Conservation (phyloP, 2,329 filamentous ascomycete species). For the Talaromyces sp. region DNA sequence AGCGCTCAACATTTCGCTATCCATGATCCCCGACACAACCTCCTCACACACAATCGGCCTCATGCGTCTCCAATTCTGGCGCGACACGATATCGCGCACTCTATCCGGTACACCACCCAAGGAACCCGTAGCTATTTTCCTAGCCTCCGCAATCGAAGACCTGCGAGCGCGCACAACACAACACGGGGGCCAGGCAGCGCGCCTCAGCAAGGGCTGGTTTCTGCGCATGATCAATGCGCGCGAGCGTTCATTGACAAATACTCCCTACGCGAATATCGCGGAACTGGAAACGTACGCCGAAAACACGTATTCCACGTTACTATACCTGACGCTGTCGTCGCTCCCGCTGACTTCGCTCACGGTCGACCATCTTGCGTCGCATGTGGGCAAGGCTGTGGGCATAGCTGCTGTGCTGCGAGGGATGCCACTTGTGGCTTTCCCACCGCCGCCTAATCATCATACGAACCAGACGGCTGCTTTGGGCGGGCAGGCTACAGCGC, state of each 20-base stretch:
- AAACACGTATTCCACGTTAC: slow-evolving; percentile 86
- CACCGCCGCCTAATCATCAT: slow-evolving; percentile 55
- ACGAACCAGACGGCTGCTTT: slow-evolving; percentile 42
- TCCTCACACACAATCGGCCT: slow-evolving; percentile 81
- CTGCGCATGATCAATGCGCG: slow-evolving; percentile 73
- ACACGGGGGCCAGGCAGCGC: slow-evolving; percentile 36
- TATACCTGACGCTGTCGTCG: slow-evolving; percentile 79
- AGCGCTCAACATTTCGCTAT: slow-evolving; percentile 87
- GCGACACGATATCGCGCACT: slow-evolving; percentile 73
- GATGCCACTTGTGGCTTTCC: slow-evolving; percentile 80
- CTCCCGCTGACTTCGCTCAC: slow-evolving; percentile 76
- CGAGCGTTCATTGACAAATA: slow-evolving; percentile 76
- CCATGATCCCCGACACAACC: slow-evolving; percentile 82
- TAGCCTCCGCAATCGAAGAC: slow-evolving; percentile 66
- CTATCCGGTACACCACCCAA: slow-evolving; percentile 75
- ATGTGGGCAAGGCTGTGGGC: slow-evolving; percentile 89
- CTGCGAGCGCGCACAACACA: slow-evolving; percentile 37
- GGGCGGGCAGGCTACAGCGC: slow-evolving; percentile 33
- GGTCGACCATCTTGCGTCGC: slow-evolving; percentile 86
- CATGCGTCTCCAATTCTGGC: slow-evolving; percentile 93
- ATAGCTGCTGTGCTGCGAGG: slow-evolving; percentile 84
- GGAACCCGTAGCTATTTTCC: slow-evolving; percentile 82
- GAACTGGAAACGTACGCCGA: slow-evolving; percentile 85
- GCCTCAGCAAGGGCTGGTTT: slow-evolving; percentile 66
- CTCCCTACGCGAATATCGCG: slow-evolving; percentile 68